Percentiles rank a stretch among this genome's conserved stretches.
These are phyloP conservation scores for Fraxinus xanthoxyloides DNA, from an alignment of 305 asterid species.

Conservation along the genomic window DNA sequence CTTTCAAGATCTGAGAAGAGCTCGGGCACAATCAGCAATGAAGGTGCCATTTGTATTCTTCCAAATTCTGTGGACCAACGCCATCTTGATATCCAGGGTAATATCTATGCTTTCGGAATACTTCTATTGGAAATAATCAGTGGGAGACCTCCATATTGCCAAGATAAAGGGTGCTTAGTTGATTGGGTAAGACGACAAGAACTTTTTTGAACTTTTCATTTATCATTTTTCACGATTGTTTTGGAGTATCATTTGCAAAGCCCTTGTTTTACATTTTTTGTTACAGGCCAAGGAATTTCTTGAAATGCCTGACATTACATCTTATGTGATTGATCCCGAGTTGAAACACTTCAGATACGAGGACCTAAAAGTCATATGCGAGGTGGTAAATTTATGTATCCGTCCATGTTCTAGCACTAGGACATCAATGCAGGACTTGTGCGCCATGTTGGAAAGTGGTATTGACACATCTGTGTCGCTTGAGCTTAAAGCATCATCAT, in stretches of 20 bases:
- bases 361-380: slow-evolving; percentile 71
- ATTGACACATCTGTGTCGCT: slow-evolving; percentile 73
- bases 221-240: not conserved
- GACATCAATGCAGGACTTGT: slow-evolving; percentile 62
- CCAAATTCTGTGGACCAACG: slow-evolving; percentile 74
- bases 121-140: slow-evolving; percentile 82
- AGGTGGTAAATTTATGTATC: slow-evolving; percentile 61
- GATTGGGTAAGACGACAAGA: slow-evolving; percentile 65
- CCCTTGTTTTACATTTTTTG: not conserved
- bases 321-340: slow-evolving; percentile 71
- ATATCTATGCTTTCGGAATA: slow-evolving; percentile 76
- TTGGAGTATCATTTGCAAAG: not conserved
- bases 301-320: slow-evolving; percentile 48
- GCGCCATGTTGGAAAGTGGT: slow-evolving; percentile 61
- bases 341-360: slow-evolving; percentile 73
- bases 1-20: slow-evolving; percentile 82
- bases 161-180: slow-evolving; percentile 76
- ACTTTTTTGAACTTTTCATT: not conserved
- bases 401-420: slow-evolving; percentile 45
- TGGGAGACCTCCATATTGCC: slow-evolving; percentile 87
- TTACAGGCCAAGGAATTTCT: slow-evolving; percentile 81
- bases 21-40: slow-evolving; percentile 63
- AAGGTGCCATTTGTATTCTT: slow-evolving; percentile 76
- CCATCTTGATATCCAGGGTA: slow-evolving; percentile 67
- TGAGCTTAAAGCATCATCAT: slow-evolving; percentile 67